phyloP scores from a whole-genome alignment of 345 rosid genomes.

The Eucalyptus virginea region DNA sequence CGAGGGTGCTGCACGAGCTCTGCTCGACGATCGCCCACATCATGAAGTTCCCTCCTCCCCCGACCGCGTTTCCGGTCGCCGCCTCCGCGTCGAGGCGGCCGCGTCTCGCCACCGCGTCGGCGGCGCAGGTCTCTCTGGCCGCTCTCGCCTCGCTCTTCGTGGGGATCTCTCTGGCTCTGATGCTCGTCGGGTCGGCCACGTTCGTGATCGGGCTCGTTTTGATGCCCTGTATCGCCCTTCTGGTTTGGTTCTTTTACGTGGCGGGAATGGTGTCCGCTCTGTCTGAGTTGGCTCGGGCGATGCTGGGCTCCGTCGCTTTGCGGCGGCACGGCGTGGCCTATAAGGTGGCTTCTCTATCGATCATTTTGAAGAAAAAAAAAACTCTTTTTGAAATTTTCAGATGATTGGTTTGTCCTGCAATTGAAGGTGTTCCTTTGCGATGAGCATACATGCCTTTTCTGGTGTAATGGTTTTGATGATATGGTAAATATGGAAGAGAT shows the following conservation, averaged over 20 bases:
- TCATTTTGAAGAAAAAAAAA: background rate
- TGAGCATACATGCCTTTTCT: background rate
- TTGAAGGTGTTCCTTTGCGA: background rate
- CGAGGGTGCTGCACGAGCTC: background rate
- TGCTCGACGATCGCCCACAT: background rate
- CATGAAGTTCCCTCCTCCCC: background rate
- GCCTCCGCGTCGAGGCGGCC: background rate
- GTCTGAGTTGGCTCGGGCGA: background rate
- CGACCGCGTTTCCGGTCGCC: background rate
- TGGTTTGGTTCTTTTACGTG: background rate
- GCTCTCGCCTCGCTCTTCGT: background rate
- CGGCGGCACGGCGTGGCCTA: background rate
- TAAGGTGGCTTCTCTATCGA: background rate
- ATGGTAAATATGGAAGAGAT: background rate
- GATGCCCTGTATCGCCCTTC: background rate
- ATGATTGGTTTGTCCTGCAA: background rate
- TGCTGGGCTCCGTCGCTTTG: background rate
- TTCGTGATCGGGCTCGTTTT: conserved; percentile 7
- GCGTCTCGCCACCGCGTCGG: background rate
- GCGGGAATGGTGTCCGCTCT: background rate
- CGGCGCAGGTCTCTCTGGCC: background rate
- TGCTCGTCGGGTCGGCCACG: conserved; percentile 4
- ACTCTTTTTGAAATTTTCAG: background rate
- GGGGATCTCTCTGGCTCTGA: background rate
- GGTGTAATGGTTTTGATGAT: background rate